phyloP scores from a whole-genome alignment of 2,329 filamentous ascomycete species.

The Penicillium sp. region DNA sequence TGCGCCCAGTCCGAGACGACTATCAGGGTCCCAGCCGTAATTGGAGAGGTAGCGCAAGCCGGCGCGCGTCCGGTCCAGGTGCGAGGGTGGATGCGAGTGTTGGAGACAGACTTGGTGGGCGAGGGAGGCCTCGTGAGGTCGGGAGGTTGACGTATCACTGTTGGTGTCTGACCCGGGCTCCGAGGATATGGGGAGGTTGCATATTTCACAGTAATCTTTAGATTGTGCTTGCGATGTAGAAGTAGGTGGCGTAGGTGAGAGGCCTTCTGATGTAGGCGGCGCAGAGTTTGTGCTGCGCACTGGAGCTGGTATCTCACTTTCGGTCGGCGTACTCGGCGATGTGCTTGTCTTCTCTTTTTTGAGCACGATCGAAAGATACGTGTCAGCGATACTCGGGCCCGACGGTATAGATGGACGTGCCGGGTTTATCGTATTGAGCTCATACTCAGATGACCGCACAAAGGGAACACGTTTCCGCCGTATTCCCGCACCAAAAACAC shows the following conservation, averaged over 20 bases:
- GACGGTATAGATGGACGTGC: constrained; percentile 27
- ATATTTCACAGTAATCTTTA: constrained; percentile 54
- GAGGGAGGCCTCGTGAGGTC: constrained; percentile 53
- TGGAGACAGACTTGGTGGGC: constrained; percentile 59
- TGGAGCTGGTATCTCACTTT: neutral
- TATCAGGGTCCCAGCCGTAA: constrained; percentile 64
- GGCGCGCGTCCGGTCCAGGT: constrained; percentile 58
- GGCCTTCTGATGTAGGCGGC: constrained; percentile 12
- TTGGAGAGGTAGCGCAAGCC: constrained; percentile 59
- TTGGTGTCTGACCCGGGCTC: constrained; percentile 23
- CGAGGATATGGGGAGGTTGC: constrained; percentile 54
- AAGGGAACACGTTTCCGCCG: constrained; percentile 63
- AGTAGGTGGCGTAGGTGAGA: constrained; percentile 4
- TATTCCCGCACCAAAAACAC: constrained; percentile 64
- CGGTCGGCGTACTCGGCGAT: neutral
- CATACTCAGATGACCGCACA: constrained; percentile 53
- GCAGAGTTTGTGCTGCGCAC: constrained; percentile 16
- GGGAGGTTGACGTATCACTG: neutral
- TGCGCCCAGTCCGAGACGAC: constrained; percentile 69
- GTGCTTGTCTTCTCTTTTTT: constrained; percentile 20
- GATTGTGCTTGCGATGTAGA: neutral
- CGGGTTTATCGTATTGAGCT: constrained; percentile 35
- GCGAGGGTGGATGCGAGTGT: constrained; percentile 60
- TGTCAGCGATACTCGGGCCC: constrained; percentile 39
- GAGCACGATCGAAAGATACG: constrained; percentile 53